These are phyloP conservation scores for Tripterygium wilfordii DNA, from an alignment of 177 flowering plant genomes.

Conservation along the genomic window DNA sequence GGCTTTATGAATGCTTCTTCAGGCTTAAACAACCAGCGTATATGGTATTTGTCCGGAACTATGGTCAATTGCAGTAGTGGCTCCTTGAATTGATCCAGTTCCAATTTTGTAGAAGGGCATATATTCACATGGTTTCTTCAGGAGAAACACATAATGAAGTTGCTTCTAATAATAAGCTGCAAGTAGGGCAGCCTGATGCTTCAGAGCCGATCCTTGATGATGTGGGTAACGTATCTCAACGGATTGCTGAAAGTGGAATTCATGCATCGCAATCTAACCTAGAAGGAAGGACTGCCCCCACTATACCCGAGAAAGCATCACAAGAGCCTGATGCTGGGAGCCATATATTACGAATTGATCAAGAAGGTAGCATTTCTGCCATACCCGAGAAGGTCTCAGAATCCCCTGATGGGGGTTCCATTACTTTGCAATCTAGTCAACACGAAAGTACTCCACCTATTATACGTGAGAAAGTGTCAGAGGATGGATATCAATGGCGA, in stretches of 20 bases:
- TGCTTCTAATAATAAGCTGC: slow-evolving; percentile 26
- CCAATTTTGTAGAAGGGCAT: too few species aligned
- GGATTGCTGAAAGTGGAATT: slow-evolving; percentile 4
- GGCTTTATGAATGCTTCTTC: too few species aligned
- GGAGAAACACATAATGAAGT: slow-evolving; percentile 19
- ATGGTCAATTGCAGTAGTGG: too few species aligned
- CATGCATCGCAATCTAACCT: slow-evolving; percentile 5
- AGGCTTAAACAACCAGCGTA: too few species aligned
- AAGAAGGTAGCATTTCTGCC: slow-evolving; percentile 10
- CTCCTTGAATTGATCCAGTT: too few species aligned
- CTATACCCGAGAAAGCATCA: slow-evolving; percentile 1
- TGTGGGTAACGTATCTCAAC: slow-evolving; percentile 6
- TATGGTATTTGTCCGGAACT: too few species aligned
- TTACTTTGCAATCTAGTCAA: slow-evolving; percentile 15
- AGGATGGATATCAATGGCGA: slow-evolving; percentile 84
- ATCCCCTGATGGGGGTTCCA: slow-evolving; percentile 19
- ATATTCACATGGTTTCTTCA: slow-evolving; percentile 28
- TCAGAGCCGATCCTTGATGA: slow-evolving; percentile 14
- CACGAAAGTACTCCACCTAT: slow-evolving; percentile 24
- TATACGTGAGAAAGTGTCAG: slow-evolving; percentile 45
- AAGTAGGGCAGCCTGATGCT: slow-evolving; percentile 15
- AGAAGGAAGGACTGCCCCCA: neutral
- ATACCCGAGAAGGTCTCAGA: slow-evolving; percentile 7
- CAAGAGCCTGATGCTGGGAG: slow-evolving; percentile 7
- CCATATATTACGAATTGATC: slow-evolving; percentile 6